phyloP scores from a whole-genome alignment of 176 grass and related monocot genomes.

The Raddia distichophylla region DNA sequence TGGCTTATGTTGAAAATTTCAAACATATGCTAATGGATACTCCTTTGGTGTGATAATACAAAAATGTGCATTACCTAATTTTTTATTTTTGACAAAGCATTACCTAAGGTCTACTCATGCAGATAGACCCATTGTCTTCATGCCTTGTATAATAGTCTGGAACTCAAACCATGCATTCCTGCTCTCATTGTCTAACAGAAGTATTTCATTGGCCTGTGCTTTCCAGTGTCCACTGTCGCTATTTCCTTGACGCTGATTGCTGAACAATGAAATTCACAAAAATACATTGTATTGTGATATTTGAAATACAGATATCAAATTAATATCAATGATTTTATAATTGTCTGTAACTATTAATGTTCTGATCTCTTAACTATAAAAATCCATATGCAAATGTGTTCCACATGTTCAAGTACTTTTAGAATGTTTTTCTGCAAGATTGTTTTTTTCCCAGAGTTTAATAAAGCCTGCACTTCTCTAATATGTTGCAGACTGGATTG shows the following conservation, averaged over 20 bases:
- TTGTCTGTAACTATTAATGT: background rate
- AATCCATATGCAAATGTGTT: conserved; percentile 15
- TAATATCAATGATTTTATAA: background rate
- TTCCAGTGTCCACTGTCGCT: background rate
- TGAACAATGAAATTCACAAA: conserved; percentile 2
- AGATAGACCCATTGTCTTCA: background rate
- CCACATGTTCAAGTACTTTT: background rate
- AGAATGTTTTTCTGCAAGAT: conserved; percentile 34
- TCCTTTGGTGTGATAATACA: background rate
- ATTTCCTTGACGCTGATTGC: conserved; percentile 5
- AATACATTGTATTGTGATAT: background rate
- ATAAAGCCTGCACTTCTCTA: conserved; percentile 36
- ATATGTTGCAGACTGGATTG: conserved; percentile 81
- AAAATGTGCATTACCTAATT: conserved; percentile 5
- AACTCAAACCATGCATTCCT: conserved; percentile 5
- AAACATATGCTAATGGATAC: conserved; percentile 11
- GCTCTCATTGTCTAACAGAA: background rate
- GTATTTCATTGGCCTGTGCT: background rate
- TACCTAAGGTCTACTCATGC: background rate
- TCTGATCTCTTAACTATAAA: conserved; percentile 14
- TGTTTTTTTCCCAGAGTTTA: conserved; percentile 1
- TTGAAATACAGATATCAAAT: background rate
- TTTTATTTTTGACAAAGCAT: background rate
- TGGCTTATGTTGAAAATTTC: background rate
- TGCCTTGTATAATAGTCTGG: background rate